phyloP scores from a whole-genome alignment of 257 asterid species.

The Fraxinus anomala region DNA sequence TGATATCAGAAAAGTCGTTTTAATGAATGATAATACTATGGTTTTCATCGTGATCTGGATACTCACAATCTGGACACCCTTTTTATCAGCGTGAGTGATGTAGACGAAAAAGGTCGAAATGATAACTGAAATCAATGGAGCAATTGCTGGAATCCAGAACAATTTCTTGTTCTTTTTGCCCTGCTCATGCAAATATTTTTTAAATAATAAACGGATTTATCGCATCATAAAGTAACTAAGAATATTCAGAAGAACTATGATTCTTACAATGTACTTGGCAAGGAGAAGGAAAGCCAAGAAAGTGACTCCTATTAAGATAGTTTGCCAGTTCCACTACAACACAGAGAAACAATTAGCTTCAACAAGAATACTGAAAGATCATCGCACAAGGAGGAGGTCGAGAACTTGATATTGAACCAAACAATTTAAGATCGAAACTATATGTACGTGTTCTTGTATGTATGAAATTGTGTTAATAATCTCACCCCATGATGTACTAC shows the following conservation, averaged over 20 bases:
- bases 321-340: conserved; percentile 81
- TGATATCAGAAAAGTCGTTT: not conserved
- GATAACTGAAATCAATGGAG: conserved; percentile 70
- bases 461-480: not conserved
- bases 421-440: not conserved
- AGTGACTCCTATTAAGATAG: conserved; percentile 56
- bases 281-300: conserved; percentile 63
- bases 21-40: not conserved
- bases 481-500: conserved; percentile 68
- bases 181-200: conserved; percentile 32
- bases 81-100: conserved; percentile 66
- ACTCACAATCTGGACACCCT: conserved; percentile 68
- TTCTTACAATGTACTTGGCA: conserved; percentile 64
- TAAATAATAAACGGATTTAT: not conserved
- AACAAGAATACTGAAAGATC: not conserved
- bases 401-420: not conserved
- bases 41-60: not conserved
- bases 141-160: conserved; percentile 82
- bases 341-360: not conserved
- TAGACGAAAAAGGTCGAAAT: conserved; percentile 61
- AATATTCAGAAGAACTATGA: not conserved
- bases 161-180: conserved; percentile 59
- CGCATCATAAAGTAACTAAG: not conserved
- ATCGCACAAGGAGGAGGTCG: not conserved
- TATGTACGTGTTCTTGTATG: not conserved